A percentile compares a stretch with the other conserved stretches of the same genome.
phyloP scores from a whole-genome alignment of 441 rosid species.

The Gossypium lobatum region DNA sequence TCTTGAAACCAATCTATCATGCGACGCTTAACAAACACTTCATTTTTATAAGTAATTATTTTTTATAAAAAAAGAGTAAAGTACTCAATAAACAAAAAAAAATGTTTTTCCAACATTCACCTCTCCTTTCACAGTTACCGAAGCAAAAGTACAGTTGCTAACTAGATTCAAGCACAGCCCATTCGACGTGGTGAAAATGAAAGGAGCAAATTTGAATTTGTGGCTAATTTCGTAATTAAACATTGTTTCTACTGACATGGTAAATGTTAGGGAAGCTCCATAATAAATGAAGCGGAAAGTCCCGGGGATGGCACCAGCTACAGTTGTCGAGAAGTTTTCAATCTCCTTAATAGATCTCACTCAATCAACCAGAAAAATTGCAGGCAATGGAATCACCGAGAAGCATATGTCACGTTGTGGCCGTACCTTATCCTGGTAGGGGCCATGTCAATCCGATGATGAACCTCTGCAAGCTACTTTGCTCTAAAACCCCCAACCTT shows the following conservation, averaged over 20 bases:
- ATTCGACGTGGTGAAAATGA: background rate
- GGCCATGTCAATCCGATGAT: conserved; percentile 79
- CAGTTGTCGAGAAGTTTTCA: background rate
- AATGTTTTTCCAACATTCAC: too few species aligned
- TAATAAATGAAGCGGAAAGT: background rate
- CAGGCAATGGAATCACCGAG: background rate
- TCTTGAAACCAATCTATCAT: too few species aligned
- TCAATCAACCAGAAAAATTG: background rate
- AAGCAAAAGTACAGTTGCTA: too few species aligned
- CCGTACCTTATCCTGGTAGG: conserved; percentile 67
- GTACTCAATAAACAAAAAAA: too few species aligned
- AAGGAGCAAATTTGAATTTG: background rate
- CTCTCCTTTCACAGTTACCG: too few species aligned
- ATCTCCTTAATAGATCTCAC: background rate
- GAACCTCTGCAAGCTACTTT: conserved; percentile 50
- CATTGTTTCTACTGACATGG: background rate
- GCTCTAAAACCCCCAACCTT: conserved; percentile 24
- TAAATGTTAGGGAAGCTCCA: too few species aligned
- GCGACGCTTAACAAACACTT: too few species aligned
- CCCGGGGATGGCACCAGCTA: background rate
- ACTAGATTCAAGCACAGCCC: background rate
- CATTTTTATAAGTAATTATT: too few species aligned
- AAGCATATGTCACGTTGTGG: conserved; percentile 38
- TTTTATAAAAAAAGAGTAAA: too few species aligned
- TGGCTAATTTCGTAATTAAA: background rate